Evolutionary conservation across 2,329 filamentous ascomycete genomes (phyloP), one percentile per base, ranked within the genome.

Genomic region (Ophiostoma sp.): DNA sequence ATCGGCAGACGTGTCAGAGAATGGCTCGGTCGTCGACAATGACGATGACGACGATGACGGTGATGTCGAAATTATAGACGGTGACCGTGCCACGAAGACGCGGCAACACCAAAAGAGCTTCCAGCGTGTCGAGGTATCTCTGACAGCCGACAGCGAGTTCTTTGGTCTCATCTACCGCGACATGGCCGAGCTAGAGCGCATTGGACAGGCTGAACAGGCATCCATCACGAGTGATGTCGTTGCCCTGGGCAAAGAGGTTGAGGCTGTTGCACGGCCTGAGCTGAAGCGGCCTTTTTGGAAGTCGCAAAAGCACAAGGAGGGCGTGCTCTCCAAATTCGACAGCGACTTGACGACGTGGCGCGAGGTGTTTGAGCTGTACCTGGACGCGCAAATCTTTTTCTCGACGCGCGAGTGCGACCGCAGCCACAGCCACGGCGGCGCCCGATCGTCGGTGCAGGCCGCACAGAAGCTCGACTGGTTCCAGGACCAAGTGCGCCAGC

Each of bases 371-470:
- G 89, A 93, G 72, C 80, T 94, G 0, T 96, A 96, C 76, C 80
- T 94, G 15, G 89, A 95, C 70, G 89, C 90, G 8, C 86, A 90
- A 69, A 84, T 96, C 39, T 96, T 96, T 80, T 95, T 95, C 77
- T 92, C 91, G 1, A 90, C 89, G 0, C 86, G 87, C 39, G 92
- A 96, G 77, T 80, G 80, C 41, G 89, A 92, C 73, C 65, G 65
- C 36, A 67, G 10, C 36, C 57, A 27, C 57, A 39, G 17, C 23
- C 88, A 90, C 70, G 90, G 91, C 17, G 66, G 67, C 52, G 83
- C 86, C 2, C 85, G 92, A 68, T 85, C 86, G 68, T 90, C 89
- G 73, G 81, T 83, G 4, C 85, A 86, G 72, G 92, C 92, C 1
- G 83, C 89, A 68, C 83, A 85, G 70, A 87, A 91, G 74, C 83